Base-by-base conservation (phyloP, 768 basidiomycete species). In the Boletus pseudo-olivaceus region DNA sequence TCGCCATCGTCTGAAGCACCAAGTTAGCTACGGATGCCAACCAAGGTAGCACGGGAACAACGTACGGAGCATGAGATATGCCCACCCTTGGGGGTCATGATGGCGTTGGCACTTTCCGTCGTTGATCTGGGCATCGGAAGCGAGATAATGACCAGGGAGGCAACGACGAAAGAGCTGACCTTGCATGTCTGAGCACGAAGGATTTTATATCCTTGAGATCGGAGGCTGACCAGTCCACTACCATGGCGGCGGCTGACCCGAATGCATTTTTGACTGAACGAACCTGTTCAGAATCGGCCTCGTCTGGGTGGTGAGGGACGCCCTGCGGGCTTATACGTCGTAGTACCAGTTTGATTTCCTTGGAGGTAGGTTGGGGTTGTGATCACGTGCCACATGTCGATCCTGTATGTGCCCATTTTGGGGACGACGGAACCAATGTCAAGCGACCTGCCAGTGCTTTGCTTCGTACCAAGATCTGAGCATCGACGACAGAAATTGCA, bases 401-500 rank as follows among this genome's bases (percentile, higher is more conserved):
- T 58, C 57, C n/a, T 15, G n/a, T 30, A 27, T n/a, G 7, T 37
- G 14, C 20, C 57, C 39, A 15, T 42, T 59, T 58, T 46, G 19
- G 44, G 44, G 37, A 29, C 30, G 12, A 12, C 19, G 37, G 34
- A 14, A 26, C n/a, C 3, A 20, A 10, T 33, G 34, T 6, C 35
- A 7, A 23, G n/a, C n/a, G n/a, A n/a, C n/a, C n/a, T n/a, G n/a
- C n/a, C n/a, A n/a, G n/a, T n/a, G n/a, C n/a, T n/a, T n/a, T 64
- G 49, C 62, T 49, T 64, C 64, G 52, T 62, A 46, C 23, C 23
- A 23, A 5, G 9, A 14, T 40, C 20, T 53, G 58, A 63, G 57
- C 61, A 49, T 45, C 7, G 8, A 26, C 14, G 37, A 19, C 26
- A 20, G 3, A 45, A 44, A 44, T 29, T 27, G 37, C 23, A 54